Base-by-base conservation (phyloP, 140 eudicot genomes). In the Eryngium alpinum region DNA sequence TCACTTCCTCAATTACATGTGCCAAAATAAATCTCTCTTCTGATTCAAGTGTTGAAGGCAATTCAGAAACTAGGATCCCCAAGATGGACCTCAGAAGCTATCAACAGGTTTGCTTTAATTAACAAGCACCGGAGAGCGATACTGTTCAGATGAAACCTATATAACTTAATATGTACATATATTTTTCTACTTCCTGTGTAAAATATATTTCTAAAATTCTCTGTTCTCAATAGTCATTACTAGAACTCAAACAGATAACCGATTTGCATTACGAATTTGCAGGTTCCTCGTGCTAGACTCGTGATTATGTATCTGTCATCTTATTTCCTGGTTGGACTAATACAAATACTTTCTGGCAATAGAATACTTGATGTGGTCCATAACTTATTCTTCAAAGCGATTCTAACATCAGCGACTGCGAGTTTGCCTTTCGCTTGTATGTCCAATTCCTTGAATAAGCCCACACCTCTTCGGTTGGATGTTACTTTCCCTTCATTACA, bases 401-500 rank as follows among this genome's bases (percentile, higher is more conserved):
- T 85, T 84, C 89, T 50, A 72, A 86, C 86, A 74, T 85, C 84
- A 80, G 79, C 87, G 16, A 80, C 89, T 72, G 70, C 91, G 83
- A 83, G 80, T 78, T 85, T 85, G 80, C 92, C 90, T 52, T 93
- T 96, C 79, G 98, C 99, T 70, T 93, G 96, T 83, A 83, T 95
- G 49, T 95, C 98, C 78, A 86, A 84, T 80, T 87, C 98, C 57
- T 28, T 91, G 84, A 86, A 87, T 79, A 96, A 90, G 88, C 98
- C 99, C 31, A 88, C 88, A 32, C 98, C 97, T 81, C 92, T 96
- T 69, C 88, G 83, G 22, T 82, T 96, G 94, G 94, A 96, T 85
- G 94, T 96, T 46, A 90, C 94, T 81, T 84, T 91, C 80, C 96
- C 99, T 83, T 89, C 98, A 76, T 12, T 90, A 32, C 84, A 85